Evolutionary conservation across 2,329 filamentous ascomycete genomes (phyloP).

Genomic region (Paecilomyces fulvus): DNA sequence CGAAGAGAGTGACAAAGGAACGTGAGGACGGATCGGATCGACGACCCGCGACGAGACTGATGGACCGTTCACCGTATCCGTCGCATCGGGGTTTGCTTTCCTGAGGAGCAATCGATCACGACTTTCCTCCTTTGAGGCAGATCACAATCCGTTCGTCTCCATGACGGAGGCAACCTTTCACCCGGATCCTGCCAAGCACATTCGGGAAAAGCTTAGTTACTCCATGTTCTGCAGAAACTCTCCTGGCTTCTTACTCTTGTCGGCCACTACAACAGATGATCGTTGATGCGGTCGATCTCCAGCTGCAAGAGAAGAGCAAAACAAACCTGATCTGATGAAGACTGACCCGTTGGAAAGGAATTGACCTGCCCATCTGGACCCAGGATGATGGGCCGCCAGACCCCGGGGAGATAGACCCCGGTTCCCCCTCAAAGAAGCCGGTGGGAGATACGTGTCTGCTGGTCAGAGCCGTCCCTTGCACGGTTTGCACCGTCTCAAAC

Average conservation of each 20-base stretch:
- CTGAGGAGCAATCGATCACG: not conserved
- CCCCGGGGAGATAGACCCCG: not conserved
- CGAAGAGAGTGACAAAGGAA: not conserved
- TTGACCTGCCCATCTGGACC: not conserved
- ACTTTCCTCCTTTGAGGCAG: not conserved
- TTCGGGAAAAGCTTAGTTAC: not conserved
- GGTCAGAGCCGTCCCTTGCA: conserved; percentile 1
- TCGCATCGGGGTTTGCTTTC: not conserved
- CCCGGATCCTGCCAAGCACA: conserved; percentile 6
- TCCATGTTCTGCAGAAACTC: not conserved
- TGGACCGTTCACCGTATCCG: not conserved
- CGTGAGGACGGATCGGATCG: conserved; percentile 17
- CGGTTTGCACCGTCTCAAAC: not conserved
- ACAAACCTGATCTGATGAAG: not conserved
- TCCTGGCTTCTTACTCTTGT: not conserved
- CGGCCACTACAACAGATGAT: not conserved
- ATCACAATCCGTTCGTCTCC: not conserved
- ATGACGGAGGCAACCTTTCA: not conserved
- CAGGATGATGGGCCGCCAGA: not conserved
- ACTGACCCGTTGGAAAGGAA: not conserved
- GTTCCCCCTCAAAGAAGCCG: not conserved
- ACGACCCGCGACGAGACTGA: conserved; percentile 14
- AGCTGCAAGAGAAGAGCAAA: not conserved
- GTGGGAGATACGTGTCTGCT: not conserved
- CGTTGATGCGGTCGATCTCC: not conserved